Base-by-base conservation (phyloP, 1,284 basidiomycete genomes). In the Ceratobasidium sp. region DNA sequence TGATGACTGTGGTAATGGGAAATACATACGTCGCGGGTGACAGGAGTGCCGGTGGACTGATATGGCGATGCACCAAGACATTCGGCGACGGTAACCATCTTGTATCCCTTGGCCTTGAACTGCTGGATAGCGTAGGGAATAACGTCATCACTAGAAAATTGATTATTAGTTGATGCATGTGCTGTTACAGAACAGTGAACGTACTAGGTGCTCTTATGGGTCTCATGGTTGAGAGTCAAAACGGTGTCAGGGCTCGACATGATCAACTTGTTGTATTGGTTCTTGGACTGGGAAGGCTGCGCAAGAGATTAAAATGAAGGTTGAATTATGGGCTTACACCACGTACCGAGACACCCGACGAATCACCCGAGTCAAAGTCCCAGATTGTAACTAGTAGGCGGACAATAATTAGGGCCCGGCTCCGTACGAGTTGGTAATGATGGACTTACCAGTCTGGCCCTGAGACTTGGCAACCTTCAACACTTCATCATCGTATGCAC, bases 351-450 rank as follows among this genome's bases (percentile, higher is more conserved):
- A 27, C 25, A 29, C 56, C 68, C 20, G 38, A 22, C 25, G 45
- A 35, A 57, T 76, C 75, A 35, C 69, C 71, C 1, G 68, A 54
- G 65, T 75, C 72, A 22, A 75, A 72, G 55, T 74, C 70, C 75
- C 74, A 75, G 17, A 55, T 69, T 15, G 72, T 65, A 54, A 74
- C 70, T 69, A 40, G 22, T 13, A 40, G 27, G 12, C 20, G 47
- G 69, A 52, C 60, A 50, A 1, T 35, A 43, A 56, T 62, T 20
- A 20, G 8, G 10, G 38, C 17, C 38, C 20, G 20, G 15, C 17
- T 32, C 3, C 49, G 29, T 25, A 38, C 12, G 20, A 31, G 52
- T 5, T 55, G 13, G 7, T 25, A 2, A 6, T 4, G 10, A 32
- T 12, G 20, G 40, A 57, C 34, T 15, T 38, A 45, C 32, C 29